Evolutionary conservation across 2,329 filamentous ascomycete species (phyloP), one percentile per base, ranked within the genome.

Genomic region (Boeremia exigua): DNA sequence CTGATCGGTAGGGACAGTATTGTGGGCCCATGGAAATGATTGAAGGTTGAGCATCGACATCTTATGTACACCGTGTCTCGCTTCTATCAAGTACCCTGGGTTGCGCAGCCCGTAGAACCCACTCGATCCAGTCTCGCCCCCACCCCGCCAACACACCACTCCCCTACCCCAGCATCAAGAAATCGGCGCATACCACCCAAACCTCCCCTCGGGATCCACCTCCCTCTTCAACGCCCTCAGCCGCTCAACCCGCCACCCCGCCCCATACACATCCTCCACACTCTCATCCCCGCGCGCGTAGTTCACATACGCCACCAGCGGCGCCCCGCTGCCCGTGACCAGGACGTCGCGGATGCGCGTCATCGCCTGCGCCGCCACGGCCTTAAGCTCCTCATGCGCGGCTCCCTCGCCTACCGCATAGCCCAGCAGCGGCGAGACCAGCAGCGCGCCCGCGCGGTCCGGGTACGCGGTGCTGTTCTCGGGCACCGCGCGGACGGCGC

Each of bases 171-270:
- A n/a, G n/a, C n/a, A n/a, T 6, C 39, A 47, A 9, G 17, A 40
- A 12, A 71, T 64, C 0, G 71, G 71, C 28, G 54, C 62, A 51
- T 66, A 74, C 50, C 67, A 75, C 15, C 59, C 62, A 54, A 75
- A 74, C 36, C 47, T 49, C 2, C 60, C 57, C 11, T 62, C 15
- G 1, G 75, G 75, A 67, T 77, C 75, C 43, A 68, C 74, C 53
- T 63, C 52, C 30, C 48, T 61, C 60, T 77, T 78, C 48, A 77
- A 40, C 14, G 25, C 56, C 53, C 63, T 52, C 47, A 77, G 51
- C 52, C 61, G 72, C 57, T 70, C 58, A 44, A 76, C 28, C 28
- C 72, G 58, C 73, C 72, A 74, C 7, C 56, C 9, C 34, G 76
- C 72, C 10, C 73, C 75, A 53, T 77, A 78, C 12, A 73, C 14